Evolutionary conservation across 2,329 filamentous ascomycete species (phyloP).

Genomic region (Hymenoscyphus linearis): DNA sequence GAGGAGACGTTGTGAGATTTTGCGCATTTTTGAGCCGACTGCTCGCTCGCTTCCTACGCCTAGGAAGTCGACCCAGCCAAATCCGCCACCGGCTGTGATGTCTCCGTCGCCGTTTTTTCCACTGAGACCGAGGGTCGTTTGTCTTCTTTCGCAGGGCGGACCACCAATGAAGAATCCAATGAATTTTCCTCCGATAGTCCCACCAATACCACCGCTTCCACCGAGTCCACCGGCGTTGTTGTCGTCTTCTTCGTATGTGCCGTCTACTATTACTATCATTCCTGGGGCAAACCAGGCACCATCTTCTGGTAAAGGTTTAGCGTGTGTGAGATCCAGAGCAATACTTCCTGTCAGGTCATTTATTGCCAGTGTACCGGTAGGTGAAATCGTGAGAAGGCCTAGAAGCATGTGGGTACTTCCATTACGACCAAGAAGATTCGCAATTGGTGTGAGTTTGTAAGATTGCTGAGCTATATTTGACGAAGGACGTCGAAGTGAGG

Average conservation of each 20-base stretch:
- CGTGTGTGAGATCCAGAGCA: slow-evolving; percentile 73
- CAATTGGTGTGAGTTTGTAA: slow-evolving; percentile 85
- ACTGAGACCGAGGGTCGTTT: slow-evolving; percentile 67
- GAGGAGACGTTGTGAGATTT: slow-evolving; percentile 66
- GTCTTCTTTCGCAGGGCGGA: slow-evolving; percentile 82
- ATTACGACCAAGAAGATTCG: slow-evolving; percentile 69
- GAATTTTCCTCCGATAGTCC: slow-evolving; percentile 87
- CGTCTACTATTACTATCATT: slow-evolving; percentile 93
- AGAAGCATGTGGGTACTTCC: slow-evolving; percentile 82
- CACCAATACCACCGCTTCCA: slow-evolving; percentile 76
- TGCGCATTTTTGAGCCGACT: slow-evolving; percentile 75
- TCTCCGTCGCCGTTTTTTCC: slow-evolving; percentile 48
- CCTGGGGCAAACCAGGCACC: slow-evolving; percentile 91
- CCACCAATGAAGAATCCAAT: slow-evolving; percentile 87
- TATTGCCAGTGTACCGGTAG: slow-evolving; percentile 75
- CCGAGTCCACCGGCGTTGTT: slow-evolving; percentile 64
- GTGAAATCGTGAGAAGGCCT: slow-evolving; percentile 73
- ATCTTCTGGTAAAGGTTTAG: slow-evolving; percentile 75
- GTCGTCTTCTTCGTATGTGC: slow-evolving; percentile 93
- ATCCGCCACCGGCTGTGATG: slow-evolving; percentile 68
- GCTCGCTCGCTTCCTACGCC: slow-evolving; percentile 87
- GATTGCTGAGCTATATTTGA: slow-evolving; percentile 56
- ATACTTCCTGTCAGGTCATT: slow-evolving; percentile 88
- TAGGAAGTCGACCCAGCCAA: slow-evolving; percentile 96
- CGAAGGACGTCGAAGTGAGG: slow-evolving; percentile 51